Evolutionary conservation across 495 filamentous ascomycete species (phyloP).

Genomic region (Xylaria bambusicola): DNA sequence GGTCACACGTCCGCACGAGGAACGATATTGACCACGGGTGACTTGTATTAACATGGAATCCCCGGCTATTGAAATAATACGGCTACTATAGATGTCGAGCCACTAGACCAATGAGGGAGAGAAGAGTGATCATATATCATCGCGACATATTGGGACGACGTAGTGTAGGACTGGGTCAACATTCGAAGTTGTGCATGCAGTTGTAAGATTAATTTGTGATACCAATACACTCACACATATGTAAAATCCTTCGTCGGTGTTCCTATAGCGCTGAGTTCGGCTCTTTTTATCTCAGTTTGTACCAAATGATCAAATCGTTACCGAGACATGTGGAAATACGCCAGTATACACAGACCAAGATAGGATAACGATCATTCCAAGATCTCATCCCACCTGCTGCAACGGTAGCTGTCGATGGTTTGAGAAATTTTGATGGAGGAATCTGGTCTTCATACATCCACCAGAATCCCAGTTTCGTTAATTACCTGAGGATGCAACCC

Average conservation of each 20-base stretch:
- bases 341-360: too few species aligned
- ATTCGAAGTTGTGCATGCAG: neutral
- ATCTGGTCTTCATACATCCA: too few species aligned
- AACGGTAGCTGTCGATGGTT: too few species aligned
- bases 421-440: too few species aligned
- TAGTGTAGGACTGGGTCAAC: neutral
- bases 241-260: neutral
- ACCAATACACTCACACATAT: neutral
- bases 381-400: too few species aligned
- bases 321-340: too few species aligned
- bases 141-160: neutral
- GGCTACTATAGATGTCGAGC: neutral
- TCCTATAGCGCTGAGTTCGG: too few species aligned
- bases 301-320: too few species aligned
- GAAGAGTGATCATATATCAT: neutral
- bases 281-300: too few species aligned
- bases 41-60: neutral
- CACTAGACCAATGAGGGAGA: neutral
- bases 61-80: neutral
- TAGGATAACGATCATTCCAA: too few species aligned
- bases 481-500: too few species aligned
- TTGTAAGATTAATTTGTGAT: neutral
- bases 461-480: too few species aligned
- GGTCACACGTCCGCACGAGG: neutral
- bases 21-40: neutral